Evolutionary conservation across 2,329 filamentous ascomycete genomes (phyloP).

Genomic region (Epichloe baconii): DNA sequence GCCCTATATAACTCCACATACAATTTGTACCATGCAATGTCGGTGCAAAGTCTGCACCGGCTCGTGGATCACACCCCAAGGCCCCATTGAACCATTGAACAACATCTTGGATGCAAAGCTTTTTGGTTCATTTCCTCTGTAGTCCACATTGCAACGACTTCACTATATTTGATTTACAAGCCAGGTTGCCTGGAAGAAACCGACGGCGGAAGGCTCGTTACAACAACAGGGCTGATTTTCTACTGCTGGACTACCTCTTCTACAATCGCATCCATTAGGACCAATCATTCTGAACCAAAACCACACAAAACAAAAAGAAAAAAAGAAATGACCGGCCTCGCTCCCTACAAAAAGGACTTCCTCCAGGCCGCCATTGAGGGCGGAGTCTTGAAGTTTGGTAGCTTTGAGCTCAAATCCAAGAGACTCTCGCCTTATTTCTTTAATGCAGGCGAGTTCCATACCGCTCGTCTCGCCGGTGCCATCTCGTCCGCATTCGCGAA

Average conservation of each 20-base stretch:
- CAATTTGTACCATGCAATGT: too few relatives aligned
- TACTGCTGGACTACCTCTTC: neutral
- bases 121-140: neutral
- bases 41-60: too few relatives aligned
- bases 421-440: constrained; percentile 94
- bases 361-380: constrained; percentile 55
- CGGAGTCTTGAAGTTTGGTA: constrained; percentile 66
- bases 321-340: constrained; percentile 23
- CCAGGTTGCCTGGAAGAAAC: neutral
- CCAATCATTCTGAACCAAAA: neutral
- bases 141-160: too few relatives aligned
- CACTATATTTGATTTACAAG: too few relatives aligned
- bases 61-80: neutral
- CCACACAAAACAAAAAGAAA: neutral
- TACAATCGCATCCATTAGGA: neutral
- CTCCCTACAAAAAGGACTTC: constrained; percentile 63
- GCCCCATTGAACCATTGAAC: neutral
- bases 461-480: constrained; percentile 60
- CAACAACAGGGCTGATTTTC: neutral
- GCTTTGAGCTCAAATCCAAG: constrained; percentile 83
- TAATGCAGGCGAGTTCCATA: constrained; percentile 87
- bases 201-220: neutral
- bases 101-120: neutral
- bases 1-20: too few relatives aligned
- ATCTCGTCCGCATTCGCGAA: constrained; percentile 72